Evolutionary conservation across 2,329 filamentous ascomycete genomes (phyloP).

Genomic region (Epichloe coenophiala): DNA sequence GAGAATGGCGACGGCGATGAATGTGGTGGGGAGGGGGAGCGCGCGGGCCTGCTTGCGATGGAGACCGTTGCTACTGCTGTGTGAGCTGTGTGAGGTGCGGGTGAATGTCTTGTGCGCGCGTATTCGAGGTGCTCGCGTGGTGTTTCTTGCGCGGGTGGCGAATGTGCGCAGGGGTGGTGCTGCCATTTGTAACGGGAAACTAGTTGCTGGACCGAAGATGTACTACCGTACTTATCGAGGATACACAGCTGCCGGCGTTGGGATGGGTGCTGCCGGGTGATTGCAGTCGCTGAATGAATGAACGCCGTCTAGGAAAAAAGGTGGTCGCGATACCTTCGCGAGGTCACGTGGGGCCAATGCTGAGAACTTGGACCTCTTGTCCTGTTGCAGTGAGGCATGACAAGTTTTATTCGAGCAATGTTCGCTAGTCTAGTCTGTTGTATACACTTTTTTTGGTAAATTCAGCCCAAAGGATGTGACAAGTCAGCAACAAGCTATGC

Average conservation of each 20-base stretch:
- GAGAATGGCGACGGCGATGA: constrained; percentile 12
- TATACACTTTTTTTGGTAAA: neutral
- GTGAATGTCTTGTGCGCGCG: neutral
- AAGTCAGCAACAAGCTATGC: no score
- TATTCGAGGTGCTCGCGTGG: neutral
- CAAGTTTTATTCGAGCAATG: neutral
- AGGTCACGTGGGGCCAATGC: neutral
- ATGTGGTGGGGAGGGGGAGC: constrained; percentile 1
- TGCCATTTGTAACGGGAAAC: neutral
- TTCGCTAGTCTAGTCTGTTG: neutral
- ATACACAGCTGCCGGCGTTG: no score
- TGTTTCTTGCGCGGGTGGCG: neutral
- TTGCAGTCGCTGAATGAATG: neutral
- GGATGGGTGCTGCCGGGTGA: no score
- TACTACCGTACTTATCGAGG: no score
- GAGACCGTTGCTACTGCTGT: neutral
- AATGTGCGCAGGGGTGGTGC: neutral
- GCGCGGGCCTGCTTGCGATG: constrained; percentile 19
- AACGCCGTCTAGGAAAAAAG: neutral
- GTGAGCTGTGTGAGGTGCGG: neutral
- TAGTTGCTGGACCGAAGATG: neutral
- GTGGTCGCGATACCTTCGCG: neutral
- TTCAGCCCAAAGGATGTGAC: no score
- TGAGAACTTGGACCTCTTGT: neutral
- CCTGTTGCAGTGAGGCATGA: no score